phyloP scores from a whole-genome alignment of 23 red algal genomes.

The Gracilaria domingensis region DNA sequence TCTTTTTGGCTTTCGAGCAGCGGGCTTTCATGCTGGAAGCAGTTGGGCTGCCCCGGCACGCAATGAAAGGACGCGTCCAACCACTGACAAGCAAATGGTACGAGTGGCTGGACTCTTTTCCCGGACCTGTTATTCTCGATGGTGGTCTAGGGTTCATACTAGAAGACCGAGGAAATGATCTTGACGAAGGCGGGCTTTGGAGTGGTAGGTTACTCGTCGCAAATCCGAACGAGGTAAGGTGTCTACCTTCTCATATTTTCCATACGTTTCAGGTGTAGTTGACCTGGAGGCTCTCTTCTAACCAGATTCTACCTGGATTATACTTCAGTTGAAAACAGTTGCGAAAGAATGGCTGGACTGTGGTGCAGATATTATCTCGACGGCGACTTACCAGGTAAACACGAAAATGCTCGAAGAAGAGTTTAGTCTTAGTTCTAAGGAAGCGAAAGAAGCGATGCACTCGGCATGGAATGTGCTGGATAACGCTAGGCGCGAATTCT shows the following conservation, averaged over 20 bases:
- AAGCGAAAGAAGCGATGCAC: background rate
- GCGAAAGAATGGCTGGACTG: conserved; percentile 47
- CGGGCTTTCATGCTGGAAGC: too few relatives aligned
- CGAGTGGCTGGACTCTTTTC: conserved; percentile 27
- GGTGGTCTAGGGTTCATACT: conserved; percentile 53
- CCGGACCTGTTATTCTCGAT: conserved; percentile 31
- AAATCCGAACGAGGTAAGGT: conserved; percentile 39
- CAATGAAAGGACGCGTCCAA: background rate
- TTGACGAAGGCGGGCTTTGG: conserved; percentile 11
- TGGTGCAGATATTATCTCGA: conserved; percentile 46
- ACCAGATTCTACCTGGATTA: background rate
- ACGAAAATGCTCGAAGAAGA: conserved; percentile 21
- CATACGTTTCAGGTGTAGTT: too few relatives aligned
- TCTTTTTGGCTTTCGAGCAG: too few relatives aligned
- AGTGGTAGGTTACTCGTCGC: conserved; percentile 34
- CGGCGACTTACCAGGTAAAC: conserved; percentile 59
- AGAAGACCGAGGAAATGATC: conserved; percentile 33
- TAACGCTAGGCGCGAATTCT: background rate
- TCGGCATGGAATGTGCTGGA: conserved; percentile 6
- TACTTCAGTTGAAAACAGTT: conserved; percentile 16
- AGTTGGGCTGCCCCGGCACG: background rate
- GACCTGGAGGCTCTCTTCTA: background rate
- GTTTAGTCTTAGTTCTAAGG: background rate
- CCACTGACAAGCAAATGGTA: conserved; percentile 22
- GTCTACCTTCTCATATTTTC: background rate